Conservation (phyloP, 257 asterid species). For the Ehretia macrophylla region DNA sequence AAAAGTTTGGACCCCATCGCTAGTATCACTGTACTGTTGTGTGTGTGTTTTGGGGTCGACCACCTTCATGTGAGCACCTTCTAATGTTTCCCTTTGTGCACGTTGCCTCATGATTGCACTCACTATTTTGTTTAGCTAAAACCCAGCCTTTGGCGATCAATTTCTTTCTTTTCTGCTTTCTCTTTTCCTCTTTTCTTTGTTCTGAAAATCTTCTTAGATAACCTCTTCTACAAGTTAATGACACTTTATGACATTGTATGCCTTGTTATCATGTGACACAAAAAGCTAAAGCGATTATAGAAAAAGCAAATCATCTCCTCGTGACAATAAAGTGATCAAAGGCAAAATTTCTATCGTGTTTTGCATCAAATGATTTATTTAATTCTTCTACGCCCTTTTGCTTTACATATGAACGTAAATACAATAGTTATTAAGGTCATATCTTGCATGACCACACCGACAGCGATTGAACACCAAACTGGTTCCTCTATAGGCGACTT, state of each 20-base stretch:
- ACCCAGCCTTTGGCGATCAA: neutral
- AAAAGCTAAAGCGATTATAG: neutral
- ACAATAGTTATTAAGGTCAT: neutral
- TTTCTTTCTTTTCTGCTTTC: conserved; percentile 5
- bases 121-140: no score
- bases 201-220: neutral
- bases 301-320: neutral
- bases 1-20: no score
- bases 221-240: conserved; percentile 19
- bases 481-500: no score
- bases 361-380: neutral
- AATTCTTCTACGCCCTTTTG: neutral
- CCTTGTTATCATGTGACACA: conserved; percentile 20
- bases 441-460: neutral
- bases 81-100: conserved; percentile 22
- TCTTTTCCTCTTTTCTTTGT: neutral
- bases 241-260: conserved; percentile 3
- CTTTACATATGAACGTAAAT: no score
- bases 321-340: neutral
- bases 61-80: conserved; percentile 20
- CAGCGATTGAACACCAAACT: neutral
- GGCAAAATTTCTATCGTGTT: neutral
- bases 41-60: conserved; percentile 5
- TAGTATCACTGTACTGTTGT: no score
- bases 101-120: conserved; percentile 16